These are phyloP conservation scores for Phytophthora nicotianae DNA, from an alignment of 352 stramenopile species.

Conservation along the genomic window DNA sequence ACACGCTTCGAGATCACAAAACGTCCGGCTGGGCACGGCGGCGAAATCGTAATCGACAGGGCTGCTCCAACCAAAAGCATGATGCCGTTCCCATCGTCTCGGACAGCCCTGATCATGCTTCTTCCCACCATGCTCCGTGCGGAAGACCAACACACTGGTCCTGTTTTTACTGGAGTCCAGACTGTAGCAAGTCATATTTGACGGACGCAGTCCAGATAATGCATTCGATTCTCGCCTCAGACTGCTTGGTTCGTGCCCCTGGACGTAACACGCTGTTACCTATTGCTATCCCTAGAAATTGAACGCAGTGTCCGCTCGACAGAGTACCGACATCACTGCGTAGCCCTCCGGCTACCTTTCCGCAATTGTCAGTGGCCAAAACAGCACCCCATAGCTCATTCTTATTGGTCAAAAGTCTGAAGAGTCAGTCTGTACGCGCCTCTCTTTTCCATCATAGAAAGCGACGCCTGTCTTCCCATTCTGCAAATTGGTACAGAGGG, in stretches of 20 bases:
- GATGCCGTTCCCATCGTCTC: conserved; percentile 7
- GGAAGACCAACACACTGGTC: not conserved
- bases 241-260: conserved; percentile 1
- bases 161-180: not conserved
- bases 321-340: not conserved
- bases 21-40: not conserved
- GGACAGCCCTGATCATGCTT: conserved; percentile 5
- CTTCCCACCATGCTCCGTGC: not conserved
- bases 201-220: conserved; percentile 11
- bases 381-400: not conserved
- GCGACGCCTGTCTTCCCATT: conserved; percentile 18
- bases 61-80: not conserved
- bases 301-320: conserved; percentile 2
- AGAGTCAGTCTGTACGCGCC: conserved; percentile 21
- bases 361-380: conserved; percentile 8
- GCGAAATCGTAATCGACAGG: too few relatives aligned
- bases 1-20: too few relatives aligned
- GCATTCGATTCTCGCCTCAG: conserved; percentile 10
- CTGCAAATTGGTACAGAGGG: conserved; percentile 15
- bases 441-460: conserved; percentile 14
- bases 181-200: not conserved
- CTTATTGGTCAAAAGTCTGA: conserved; percentile 17
- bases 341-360: conserved; percentile 8
- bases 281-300: not conserved
- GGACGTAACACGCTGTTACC: not conserved